Conservation (phyloP, 2,329 filamentous ascomycete species). For the Verticillium nonalfalfae region DNA sequence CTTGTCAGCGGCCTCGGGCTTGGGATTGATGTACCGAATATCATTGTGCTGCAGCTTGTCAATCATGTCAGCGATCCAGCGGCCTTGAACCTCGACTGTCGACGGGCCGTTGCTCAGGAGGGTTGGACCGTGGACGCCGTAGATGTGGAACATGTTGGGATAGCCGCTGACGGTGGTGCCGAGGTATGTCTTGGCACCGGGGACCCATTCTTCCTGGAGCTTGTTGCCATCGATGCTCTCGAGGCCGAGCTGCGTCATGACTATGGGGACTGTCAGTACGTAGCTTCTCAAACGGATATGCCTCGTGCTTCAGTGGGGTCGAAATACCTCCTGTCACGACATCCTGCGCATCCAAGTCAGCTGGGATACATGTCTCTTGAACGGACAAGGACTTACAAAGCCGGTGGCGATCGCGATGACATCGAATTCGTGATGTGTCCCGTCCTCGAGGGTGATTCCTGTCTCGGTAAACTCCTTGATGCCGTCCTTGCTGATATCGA, state of each 20-base stretch:
- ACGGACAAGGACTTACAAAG: constrained; percentile 19
- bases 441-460: constrained; percentile 31
- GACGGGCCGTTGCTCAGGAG: constrained; percentile 50
- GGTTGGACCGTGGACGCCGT: constrained; percentile 51
- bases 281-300: background rate
- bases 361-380: background rate
- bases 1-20: constrained; percentile 30
- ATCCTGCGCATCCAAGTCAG: constrained; percentile 14
- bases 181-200: constrained; percentile 35
- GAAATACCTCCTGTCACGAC: constrained; percentile 26
- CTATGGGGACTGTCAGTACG: constrained; percentile 12
- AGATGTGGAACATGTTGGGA: constrained; percentile 46
- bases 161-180: constrained; percentile 35
- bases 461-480: constrained; percentile 34
- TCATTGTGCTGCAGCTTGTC: constrained; percentile 36
- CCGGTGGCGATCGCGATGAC: constrained; percentile 38
- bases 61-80: constrained; percentile 47
- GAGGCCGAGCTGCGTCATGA: constrained; percentile 38
- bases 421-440: constrained; percentile 34
- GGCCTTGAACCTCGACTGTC: constrained; percentile 46
- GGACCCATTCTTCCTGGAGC: constrained; percentile 34
- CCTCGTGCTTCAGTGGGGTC: background rate
- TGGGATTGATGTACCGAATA: constrained; percentile 45
- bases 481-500: constrained; percentile 32
- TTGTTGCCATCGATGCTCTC: constrained; percentile 28